These are phyloP conservation scores for Blastomyces percursus DNA, from an alignment of 2,329 filamentous ascomycete genomes.

Conservation along the genomic window DNA sequence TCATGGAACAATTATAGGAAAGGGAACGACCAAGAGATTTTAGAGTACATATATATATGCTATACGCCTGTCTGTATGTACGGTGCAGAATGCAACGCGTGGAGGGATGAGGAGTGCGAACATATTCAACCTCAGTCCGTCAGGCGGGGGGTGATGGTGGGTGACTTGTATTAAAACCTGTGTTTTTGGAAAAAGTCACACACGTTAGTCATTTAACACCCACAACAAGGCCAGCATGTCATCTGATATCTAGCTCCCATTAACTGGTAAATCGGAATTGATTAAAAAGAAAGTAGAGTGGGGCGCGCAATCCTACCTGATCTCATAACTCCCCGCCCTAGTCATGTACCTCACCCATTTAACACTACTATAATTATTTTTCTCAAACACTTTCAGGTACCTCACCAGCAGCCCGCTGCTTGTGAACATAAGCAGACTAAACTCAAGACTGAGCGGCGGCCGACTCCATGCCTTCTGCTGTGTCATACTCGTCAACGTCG, in stretches of 20 bases:
- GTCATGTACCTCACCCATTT: slow-evolving; percentile 99
- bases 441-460: slow-evolving; percentile 82
- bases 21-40: neutral
- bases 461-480: slow-evolving; percentile 96
- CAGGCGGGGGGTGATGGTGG: neutral
- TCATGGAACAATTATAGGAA: neutral
- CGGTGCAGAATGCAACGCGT: neutral
- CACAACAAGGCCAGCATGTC: neutral
- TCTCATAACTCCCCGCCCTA: slow-evolving; percentile 92
- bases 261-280: neutral
- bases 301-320: slow-evolving; percentile 49
- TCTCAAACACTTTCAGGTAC: slow-evolving; percentile 98
- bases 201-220: neutral
- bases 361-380: slow-evolving; percentile 96
- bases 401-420: slow-evolving; percentile 83
- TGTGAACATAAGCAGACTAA: slow-evolving; percentile 95
- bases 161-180: neutral
- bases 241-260: neutral
- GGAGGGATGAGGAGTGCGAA: neutral
- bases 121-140: neutral
- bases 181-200: neutral
- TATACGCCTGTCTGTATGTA: neutral
- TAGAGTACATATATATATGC: neutral
- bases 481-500: slow-evolving; percentile 89
- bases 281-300: neutral